phyloP scores from a whole-genome alignment of 73 alveolate species.

The Tetrahymena thermophila region DNA sequence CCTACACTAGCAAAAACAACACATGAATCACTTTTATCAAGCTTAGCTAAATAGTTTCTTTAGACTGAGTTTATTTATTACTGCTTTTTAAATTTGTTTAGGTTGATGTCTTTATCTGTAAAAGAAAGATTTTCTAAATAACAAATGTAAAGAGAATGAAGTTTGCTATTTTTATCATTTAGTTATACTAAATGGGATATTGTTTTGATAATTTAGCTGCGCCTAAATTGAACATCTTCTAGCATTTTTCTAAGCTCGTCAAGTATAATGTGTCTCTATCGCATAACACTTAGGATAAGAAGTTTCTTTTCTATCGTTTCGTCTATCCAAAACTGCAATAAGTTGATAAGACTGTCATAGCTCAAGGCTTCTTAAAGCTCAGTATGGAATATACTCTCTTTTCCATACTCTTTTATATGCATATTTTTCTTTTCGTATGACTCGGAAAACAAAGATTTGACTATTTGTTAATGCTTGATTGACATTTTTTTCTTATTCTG shows the following conservation, averaged over 20 bases:
- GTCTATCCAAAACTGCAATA: neutral
- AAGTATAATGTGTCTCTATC: neutral
- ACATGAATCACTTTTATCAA: neutral
- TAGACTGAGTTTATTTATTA: neutral
- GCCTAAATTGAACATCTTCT: neutral
- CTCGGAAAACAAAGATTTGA: neutral
- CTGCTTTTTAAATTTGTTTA: neutral
- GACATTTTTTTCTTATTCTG: neutral
- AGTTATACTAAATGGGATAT: neutral
- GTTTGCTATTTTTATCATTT: neutral
- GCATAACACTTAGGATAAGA: neutral
- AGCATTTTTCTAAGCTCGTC: neutral
- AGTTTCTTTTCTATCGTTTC: neutral
- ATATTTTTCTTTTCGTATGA: neutral
- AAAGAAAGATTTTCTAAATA: neutral
- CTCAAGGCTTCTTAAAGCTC: neutral
- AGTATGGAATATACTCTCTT: neutral
- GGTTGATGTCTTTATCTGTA: neutral
- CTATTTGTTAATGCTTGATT: neutral
- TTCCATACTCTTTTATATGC: neutral
- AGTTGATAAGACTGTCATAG: neutral
- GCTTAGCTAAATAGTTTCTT: neutral
- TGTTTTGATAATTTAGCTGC: neutral
- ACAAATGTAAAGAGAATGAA: neutral
- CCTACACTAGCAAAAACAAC: neutral